Conservation (phyloP, 139 green algal species). For the Chlamydomonas urium region DNA sequence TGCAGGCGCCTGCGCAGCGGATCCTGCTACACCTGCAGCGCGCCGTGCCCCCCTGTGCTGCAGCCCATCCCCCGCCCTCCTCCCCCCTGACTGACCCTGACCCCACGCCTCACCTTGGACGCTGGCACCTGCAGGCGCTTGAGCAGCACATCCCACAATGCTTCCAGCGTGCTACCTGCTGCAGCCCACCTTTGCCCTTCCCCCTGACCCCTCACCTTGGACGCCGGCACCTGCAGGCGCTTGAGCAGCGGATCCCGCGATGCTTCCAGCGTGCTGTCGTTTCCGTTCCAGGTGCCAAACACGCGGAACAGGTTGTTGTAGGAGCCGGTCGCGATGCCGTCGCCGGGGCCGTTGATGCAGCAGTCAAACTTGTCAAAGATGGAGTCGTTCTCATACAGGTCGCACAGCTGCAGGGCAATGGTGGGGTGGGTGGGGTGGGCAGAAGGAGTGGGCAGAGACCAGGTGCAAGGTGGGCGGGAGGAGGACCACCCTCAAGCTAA, state of each 20-base stretch:
- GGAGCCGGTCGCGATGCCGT: constrained; percentile 77
- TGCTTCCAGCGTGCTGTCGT: constrained; percentile 59
- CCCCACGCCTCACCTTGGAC: constrained; percentile 48
- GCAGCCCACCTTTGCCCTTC: no score
- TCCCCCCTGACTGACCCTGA: no score
- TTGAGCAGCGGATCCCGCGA: constrained; percentile 67
- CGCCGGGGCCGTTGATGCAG: constrained; percentile 70
- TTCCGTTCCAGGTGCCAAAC: constrained; percentile 39
- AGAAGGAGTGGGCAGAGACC: neutral
- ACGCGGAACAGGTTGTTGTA: constrained; percentile 91
- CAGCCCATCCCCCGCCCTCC: no score
- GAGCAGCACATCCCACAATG: constrained; percentile 64
- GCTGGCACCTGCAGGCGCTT: constrained; percentile 49
- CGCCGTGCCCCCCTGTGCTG: no score
- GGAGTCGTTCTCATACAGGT: constrained; percentile 98
- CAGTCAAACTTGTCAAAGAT: constrained; percentile 99
- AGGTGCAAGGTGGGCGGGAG: neutral
- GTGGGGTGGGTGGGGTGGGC: neutral
- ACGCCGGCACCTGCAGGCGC: constrained; percentile 44
- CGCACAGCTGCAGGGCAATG: constrained; percentile 68
- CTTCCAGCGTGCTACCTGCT: no score
- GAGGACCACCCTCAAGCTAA: no score
- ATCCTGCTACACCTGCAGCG: constrained; percentile 68
- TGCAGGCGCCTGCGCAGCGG: constrained; percentile 64
- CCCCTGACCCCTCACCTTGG: constrained; percentile 48